A percentile compares a stretch with the other conserved stretches of the same genome.
Conservation (phyloP, 2,329 filamentous ascomycete genomes). For the Arthrinium phaeospermum region DNA sequence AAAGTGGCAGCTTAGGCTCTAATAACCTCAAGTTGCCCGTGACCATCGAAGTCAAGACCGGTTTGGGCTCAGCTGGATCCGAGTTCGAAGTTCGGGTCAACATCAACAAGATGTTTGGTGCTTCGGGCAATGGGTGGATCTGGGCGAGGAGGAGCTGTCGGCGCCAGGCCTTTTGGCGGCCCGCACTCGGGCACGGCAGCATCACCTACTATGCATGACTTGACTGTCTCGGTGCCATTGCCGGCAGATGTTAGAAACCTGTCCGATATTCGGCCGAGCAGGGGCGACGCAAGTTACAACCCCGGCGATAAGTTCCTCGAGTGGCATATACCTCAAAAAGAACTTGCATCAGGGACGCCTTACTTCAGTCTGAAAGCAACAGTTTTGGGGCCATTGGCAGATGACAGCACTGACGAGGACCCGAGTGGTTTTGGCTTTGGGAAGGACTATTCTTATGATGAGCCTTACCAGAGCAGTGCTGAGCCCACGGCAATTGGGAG, state of each 20-base stretch:
- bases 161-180: constrained; percentile 48
- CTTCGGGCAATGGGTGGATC: constrained; percentile 47
- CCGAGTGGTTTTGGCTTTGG: constrained; percentile 58
- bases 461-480: constrained; percentile 59
- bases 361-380: constrained; percentile 81
- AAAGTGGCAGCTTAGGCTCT: constrained; percentile 58
- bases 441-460: constrained; percentile 58
- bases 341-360: constrained; percentile 69
- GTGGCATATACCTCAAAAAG: constrained; percentile 83
- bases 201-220: constrained; percentile 72
- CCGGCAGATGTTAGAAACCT: constrained; percentile 81
- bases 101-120: constrained; percentile 68
- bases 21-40: constrained; percentile 82
- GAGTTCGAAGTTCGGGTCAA: constrained; percentile 89
- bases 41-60: constrained; percentile 79
- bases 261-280: constrained; percentile 78
- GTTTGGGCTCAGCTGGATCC: constrained; percentile 73
- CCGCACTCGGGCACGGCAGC: constrained; percentile 60
- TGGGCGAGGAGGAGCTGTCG: constrained; percentile 47
- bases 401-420: constrained; percentile 52
- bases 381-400: constrained; percentile 69
- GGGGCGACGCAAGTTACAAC: constrained; percentile 83
- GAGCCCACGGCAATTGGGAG: constrained; percentile 42
- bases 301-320: constrained; percentile 75
- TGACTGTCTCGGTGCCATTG: constrained; percentile 79